Evolutionary conservation across 108 stramenopile species (phyloP).

Genomic region (Discostella pseudostelligera): DNA sequence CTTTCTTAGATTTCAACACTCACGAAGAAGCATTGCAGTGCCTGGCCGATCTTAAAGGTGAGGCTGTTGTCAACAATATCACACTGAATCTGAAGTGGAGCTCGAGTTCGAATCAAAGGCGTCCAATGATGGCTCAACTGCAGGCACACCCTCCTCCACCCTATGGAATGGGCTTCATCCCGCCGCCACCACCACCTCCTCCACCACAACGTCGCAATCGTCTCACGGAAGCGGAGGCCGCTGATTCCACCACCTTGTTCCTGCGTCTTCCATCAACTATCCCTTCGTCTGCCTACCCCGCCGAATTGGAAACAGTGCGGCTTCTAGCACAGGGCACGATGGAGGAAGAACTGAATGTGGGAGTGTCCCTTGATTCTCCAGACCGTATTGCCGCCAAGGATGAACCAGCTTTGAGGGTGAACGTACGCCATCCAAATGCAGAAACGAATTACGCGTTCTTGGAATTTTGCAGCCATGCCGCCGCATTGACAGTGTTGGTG

Average conservation of each 20-base stretch:
- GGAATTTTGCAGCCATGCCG: conserved; percentile 86
- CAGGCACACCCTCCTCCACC: conserved; percentile 4
- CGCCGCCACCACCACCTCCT: conserved; percentile 36
- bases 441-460: conserved; percentile 74
- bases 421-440: conserved; percentile 40
- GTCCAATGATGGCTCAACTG: conserved; percentile 20
- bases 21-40: conserved; percentile 68
- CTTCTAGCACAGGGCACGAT: conserved; percentile 57
- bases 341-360: conserved; percentile 75
- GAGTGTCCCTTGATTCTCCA: conserved; percentile 46
- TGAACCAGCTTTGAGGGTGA: conserved; percentile 81
- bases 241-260: conserved; percentile 74
- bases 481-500: conserved; percentile 80
- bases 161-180: conserved; percentile 10
- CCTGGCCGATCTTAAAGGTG: conserved; percentile 54
- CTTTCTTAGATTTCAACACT: conserved; percentile 77
- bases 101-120: conserved; percentile 17
- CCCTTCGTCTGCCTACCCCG: conserved; percentile 25
- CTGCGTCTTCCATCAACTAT: conserved; percentile 58
- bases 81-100: conserved; percentile 77
- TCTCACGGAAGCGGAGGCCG: conserved; percentile 73
- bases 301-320: conserved; percentile 47
- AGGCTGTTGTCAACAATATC: conserved; percentile 52
- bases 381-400: conserved; percentile 70
- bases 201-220: conserved; percentile 43